Conservation (phyloP, 1,139 yeast genomes). For the Blastobotrys petasosporus region DNA sequence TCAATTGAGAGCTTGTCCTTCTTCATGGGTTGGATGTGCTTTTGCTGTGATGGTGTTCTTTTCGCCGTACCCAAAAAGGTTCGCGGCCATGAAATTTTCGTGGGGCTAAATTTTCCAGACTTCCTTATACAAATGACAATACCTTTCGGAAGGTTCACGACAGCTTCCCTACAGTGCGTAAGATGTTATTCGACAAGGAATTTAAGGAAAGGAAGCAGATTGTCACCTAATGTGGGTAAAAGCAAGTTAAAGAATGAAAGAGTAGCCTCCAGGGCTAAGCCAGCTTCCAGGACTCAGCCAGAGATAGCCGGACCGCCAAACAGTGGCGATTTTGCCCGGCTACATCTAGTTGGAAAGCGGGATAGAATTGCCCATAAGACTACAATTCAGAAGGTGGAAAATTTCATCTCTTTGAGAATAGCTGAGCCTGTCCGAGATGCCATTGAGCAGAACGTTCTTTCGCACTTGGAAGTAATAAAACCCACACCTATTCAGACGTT, state of each 20-base stretch:
- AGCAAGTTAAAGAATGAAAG: slow-evolving; percentile 1
- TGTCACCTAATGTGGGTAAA: slow-evolving; percentile 21
- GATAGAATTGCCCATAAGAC: slow-evolving; percentile 33
- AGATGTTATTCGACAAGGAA: slow-evolving; percentile 3
- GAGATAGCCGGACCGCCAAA: slow-evolving; percentile 24
- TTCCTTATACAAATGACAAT: not conserved
- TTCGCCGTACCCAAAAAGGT: not conserved
- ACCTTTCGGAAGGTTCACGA: not conserved
- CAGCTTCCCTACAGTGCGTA: not conserved
- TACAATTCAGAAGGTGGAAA: slow-evolving; percentile 45
- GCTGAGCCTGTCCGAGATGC: slow-evolving; percentile 63
- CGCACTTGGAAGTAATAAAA: slow-evolving; percentile 28
- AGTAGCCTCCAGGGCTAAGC: not conserved
- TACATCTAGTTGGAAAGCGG: slow-evolving; percentile 30
- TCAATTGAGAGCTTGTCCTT: slow-evolving; percentile 19
- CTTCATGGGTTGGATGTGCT: slow-evolving; percentile 2
- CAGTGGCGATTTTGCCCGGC: slow-evolving; percentile 32
- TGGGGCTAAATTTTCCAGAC: not conserved
- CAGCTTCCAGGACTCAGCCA: not conserved
- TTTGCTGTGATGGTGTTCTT: not conserved
- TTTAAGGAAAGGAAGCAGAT: slow-evolving; percentile 14
- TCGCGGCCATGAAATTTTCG: not conserved
- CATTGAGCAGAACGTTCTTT: slow-evolving; percentile 50
- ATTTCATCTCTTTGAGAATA: slow-evolving; percentile 60
- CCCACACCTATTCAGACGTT: slow-evolving; percentile 65